These are phyloP conservation scores for Agrocybe praecox DNA, from an alignment of 768 basidiomycete genomes.

Conservation along the genomic window DNA sequence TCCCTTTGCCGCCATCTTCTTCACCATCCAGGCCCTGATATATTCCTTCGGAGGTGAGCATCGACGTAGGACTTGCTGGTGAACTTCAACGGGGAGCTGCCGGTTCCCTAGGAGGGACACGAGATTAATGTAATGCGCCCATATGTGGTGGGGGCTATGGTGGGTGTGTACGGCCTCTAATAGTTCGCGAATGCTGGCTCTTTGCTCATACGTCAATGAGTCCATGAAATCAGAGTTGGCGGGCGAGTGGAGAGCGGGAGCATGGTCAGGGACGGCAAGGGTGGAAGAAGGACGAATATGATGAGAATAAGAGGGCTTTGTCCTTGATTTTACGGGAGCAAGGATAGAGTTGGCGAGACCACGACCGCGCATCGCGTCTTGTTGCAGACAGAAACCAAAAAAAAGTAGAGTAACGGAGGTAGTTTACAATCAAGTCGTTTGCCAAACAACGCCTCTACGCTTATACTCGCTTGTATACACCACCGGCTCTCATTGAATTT, in stretches of 20 bases:
- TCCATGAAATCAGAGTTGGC: conserved; percentile 27
- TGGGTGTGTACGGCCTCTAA: conserved; percentile 15
- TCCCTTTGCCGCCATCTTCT: conserved; percentile 39
- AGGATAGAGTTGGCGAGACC: conserved; percentile 15
- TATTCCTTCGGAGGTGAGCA: conserved; percentile 53
- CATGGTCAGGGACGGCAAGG: neutral
- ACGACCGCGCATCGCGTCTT: conserved; percentile 23
- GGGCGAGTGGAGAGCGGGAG: conserved; percentile 8
- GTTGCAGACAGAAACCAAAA: neutral
- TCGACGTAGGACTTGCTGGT: conserved; percentile 69
- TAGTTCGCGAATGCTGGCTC: neutral
- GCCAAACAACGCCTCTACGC: conserved; percentile 17
- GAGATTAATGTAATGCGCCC: conserved; percentile 65
- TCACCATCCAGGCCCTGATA: conserved; percentile 47
- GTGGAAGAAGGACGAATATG: neutral
- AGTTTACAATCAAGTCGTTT: conserved; percentile 8
- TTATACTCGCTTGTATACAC: neutral
- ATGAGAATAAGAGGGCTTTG: neutral
- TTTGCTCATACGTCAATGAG: conserved; percentile 22
- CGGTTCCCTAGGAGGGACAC: conserved; percentile 49
- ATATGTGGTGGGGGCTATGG: conserved; percentile 53
- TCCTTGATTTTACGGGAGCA: neutral
- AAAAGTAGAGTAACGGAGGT: neutral
- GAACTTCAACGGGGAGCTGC: conserved; percentile 61
- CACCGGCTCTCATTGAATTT: neutral